Conservation (phyloP, 106 monocot species). For the Ottelia alismoides region DNA sequence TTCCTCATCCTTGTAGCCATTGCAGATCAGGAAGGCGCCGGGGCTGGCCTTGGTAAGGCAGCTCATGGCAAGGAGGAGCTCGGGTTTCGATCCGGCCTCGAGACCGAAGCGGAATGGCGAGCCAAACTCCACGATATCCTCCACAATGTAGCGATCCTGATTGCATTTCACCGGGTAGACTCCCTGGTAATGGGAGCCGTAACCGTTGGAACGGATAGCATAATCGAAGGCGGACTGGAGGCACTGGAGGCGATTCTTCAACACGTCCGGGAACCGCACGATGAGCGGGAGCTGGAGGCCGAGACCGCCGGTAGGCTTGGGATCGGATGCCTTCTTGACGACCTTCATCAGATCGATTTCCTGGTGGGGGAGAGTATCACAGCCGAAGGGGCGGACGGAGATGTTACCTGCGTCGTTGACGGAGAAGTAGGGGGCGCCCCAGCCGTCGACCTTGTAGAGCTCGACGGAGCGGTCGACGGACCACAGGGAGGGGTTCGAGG, state of each 20-base stretch:
- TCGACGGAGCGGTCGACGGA: constrained; percentile 60
- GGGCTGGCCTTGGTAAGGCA: constrained; percentile 56
- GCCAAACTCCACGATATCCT: constrained; percentile 81
- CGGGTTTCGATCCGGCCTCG: constrained; percentile 95
- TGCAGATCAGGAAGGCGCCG: constrained; percentile 83
- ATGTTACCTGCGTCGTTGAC: constrained; percentile 70
- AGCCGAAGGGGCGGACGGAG: constrained; percentile 49
- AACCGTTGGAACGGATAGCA: constrained; percentile 62
- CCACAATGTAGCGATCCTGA: constrained; percentile 78
- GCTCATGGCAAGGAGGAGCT: constrained; percentile 92
- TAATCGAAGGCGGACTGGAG: constrained; percentile 76
- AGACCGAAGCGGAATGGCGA: constrained; percentile 68
- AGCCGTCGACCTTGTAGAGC: constrained; percentile 78
- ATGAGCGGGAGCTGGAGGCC: constrained; percentile 80
- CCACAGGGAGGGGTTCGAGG: constrained; percentile 21
- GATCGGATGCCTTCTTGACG: constrained; percentile 57
- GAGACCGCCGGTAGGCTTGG: constrained; percentile 58
- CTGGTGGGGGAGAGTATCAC: constrained; percentile 57
- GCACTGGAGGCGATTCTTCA: constrained; percentile 64
- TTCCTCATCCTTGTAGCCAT: constrained; percentile 95
- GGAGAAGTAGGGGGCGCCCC: constrained; percentile 93
- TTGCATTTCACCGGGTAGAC: constrained; percentile 98
- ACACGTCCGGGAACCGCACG: constrained; percentile 78
- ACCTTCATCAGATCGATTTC: constrained; percentile 94
- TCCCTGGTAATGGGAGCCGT: constrained; percentile 66